Evolutionary conservation across 163 green algal species (phyloP).

Genomic region (Volvox carteri): DNA sequence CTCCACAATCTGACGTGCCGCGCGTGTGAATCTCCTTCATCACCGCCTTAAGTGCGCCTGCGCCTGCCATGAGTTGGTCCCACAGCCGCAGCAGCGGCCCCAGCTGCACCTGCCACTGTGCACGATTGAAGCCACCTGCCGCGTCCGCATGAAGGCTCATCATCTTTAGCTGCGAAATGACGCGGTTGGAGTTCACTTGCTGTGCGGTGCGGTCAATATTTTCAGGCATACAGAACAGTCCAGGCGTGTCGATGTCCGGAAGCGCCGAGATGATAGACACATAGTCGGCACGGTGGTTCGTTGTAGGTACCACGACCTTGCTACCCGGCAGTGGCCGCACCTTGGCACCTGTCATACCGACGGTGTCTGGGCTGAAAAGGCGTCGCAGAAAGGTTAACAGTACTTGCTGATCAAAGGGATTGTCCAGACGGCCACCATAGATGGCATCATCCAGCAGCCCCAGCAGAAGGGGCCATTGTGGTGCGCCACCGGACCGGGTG

Average conservation of each 20-base stretch:
- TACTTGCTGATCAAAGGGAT: slow-evolving; percentile 74
- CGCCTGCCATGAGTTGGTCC: slow-evolving; percentile 70
- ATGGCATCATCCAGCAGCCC: slow-evolving; percentile 87
- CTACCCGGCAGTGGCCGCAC: slow-evolving; percentile 71
- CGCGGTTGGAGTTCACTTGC: slow-evolving; percentile 38
- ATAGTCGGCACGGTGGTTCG: slow-evolving; percentile 66
- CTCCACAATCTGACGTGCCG: slow-evolving; percentile 22
- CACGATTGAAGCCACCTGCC: slow-evolving; percentile 65
- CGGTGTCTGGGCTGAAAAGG: slow-evolving; percentile 74
- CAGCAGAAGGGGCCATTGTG: slow-evolving; percentile 80
- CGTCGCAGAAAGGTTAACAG: slow-evolving; percentile 77
- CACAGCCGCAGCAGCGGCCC: slow-evolving; percentile 79
- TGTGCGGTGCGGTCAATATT: slow-evolving; percentile 80
- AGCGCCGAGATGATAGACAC: slow-evolving; percentile 63
- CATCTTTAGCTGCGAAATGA: slow-evolving; percentile 55
- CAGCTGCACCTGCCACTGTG: slow-evolving; percentile 71
- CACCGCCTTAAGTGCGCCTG: slow-evolving; percentile 42
- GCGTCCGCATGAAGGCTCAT: slow-evolving; percentile 61
- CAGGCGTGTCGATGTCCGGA: slow-evolving; percentile 75
- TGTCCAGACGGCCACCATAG: slow-evolving; percentile 88
- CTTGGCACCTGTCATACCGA: slow-evolving; percentile 55
- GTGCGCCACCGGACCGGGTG: neutral
- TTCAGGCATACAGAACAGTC: slow-evolving; percentile 81
- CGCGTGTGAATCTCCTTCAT: slow-evolving; percentile 52
- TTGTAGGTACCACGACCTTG: slow-evolving; percentile 67